phyloP scores from a whole-genome alignment of 306 rosid species.

The Quercus alba region DNA sequence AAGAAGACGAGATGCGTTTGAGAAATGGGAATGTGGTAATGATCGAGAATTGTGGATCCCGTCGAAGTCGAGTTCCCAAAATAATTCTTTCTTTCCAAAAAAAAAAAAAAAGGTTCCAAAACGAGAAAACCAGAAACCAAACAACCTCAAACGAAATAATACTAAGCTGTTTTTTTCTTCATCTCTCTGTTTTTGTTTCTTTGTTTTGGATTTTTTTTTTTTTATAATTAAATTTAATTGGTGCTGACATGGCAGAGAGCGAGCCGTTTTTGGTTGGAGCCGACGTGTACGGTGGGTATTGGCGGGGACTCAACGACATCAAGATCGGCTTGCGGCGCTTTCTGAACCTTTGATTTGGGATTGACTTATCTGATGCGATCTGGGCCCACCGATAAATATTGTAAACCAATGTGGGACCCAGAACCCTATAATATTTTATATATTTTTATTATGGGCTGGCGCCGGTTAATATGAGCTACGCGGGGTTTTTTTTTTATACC shows the following conservation, averaged over 20 bases:
- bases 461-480: no score
- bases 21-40: slow-evolving; percentile 22
- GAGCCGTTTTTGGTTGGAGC: slow-evolving; percentile 33
- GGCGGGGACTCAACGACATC: background rate
- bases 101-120: background rate
- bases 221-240: no score
- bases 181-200: background rate
- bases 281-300: background rate
- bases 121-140: background rate
- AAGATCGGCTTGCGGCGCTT: slow-evolving; percentile 17
- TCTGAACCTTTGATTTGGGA: slow-evolving; percentile 13
- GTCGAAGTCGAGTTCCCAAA: slow-evolving; percentile 38
- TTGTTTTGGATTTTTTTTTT: no score
- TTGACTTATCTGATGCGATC: background rate
- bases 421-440: no score
- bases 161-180: slow-evolving; percentile 11
- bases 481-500: no score
- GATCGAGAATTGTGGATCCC: slow-evolving; percentile 74
- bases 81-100: slow-evolving; percentile 8
- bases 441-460: no score
- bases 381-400: background rate
- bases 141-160: slow-evolving; percentile 24
- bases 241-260: slow-evolving; percentile 37
- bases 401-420: no score
- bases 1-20: slow-evolving; percentile 4